Conservation (phyloP, 1,284 basidiomycete genomes). For the Leccinum subrobustum region DNA sequence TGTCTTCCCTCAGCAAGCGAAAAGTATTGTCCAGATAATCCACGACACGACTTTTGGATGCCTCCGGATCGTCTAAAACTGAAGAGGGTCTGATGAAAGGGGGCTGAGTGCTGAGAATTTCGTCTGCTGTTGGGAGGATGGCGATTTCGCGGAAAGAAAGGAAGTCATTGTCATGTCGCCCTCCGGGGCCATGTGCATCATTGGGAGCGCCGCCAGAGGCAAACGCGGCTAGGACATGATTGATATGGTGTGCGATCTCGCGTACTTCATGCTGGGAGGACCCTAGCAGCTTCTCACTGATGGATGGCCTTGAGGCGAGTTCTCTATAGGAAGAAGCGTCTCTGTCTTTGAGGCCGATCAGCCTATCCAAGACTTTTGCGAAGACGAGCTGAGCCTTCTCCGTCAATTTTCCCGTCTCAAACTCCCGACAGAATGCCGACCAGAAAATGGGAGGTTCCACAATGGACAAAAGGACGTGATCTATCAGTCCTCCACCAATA, state of each 20-base stretch:
- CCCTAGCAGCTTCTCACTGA: slow-evolving; percentile 36
- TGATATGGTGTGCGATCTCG: slow-evolving; percentile 43
- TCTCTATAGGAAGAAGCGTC: slow-evolving; percentile 38
- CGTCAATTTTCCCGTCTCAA: slow-evolving; percentile 37
- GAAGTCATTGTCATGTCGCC: slow-evolving; percentile 67
- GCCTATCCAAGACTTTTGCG: slow-evolving; percentile 52
- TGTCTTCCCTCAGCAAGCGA: slow-evolving; percentile 62
- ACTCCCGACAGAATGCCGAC: slow-evolving; percentile 41
- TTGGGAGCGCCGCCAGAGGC: slow-evolving; percentile 17
- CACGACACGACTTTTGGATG: slow-evolving; percentile 37
- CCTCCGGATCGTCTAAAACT: slow-evolving; percentile 44
- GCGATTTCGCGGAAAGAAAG: slow-evolving; percentile 53
- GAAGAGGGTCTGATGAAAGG: slow-evolving; percentile 49
- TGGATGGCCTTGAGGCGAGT: slow-evolving; percentile 35
- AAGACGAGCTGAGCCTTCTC: slow-evolving; percentile 42
- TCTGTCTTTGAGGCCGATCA: slow-evolving; percentile 41
- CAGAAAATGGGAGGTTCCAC: slow-evolving; percentile 60
- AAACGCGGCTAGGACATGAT: slow-evolving; percentile 37
- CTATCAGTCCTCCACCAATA: slow-evolving; percentile 45
- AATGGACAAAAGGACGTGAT: slow-evolving; percentile 41
- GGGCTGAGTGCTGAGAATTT: slow-evolving; percentile 44
- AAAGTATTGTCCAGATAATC: slow-evolving; percentile 65
- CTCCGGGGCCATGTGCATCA: slow-evolving; percentile 41
- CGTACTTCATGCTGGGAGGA: slow-evolving; percentile 39
- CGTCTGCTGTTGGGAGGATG: slow-evolving; percentile 61